These are phyloP conservation scores for Coelastrella sp. DNA, from an alignment of 139 green algal genomes.

Conservation along the genomic window DNA sequence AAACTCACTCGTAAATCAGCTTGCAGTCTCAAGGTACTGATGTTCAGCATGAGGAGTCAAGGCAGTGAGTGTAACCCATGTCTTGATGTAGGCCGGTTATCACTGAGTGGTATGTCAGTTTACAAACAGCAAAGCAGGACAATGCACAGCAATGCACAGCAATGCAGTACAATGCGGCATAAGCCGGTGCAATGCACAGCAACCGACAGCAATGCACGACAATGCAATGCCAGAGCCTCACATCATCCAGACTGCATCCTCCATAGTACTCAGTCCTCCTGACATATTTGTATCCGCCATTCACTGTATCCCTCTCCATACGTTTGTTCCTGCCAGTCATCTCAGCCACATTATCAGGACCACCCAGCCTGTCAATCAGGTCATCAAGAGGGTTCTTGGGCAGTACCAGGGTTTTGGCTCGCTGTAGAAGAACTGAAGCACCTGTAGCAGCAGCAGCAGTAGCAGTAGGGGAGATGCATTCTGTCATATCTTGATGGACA, in stretches of 20 bases:
- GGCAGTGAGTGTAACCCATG: too few species aligned
- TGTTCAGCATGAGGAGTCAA: too few species aligned
- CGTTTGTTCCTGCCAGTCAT: slow-evolving; percentile 73
- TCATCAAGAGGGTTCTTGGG: slow-evolving; percentile 73
- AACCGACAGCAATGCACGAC: background rate
- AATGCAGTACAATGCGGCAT: too few species aligned
- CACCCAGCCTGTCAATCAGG: slow-evolving; percentile 74
- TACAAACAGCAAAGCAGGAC: too few species aligned
- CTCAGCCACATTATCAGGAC: slow-evolving; percentile 68
- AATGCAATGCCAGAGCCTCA: slow-evolving; percentile 28
- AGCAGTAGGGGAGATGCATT: background rate
- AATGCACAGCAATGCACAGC: too few species aligned
- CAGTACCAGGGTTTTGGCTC: slow-evolving; percentile 51
- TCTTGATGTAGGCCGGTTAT: too few species aligned
- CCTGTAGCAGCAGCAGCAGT: background rate
- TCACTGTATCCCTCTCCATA: slow-evolving; percentile 56
- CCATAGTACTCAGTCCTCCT: slow-evolving; percentile 56
- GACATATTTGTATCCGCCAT: slow-evolving; percentile 59
- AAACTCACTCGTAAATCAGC: background rate
- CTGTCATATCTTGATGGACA: background rate
- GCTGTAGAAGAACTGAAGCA: slow-evolving; percentile 35
- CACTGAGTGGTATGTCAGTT: too few species aligned
- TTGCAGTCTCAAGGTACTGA: too few species aligned
- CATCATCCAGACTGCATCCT: slow-evolving; percentile 55
- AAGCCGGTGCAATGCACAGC: background rate